phyloP scores from a whole-genome alignment of 148 eudicot species.

The Camellia sinensis region DNA sequence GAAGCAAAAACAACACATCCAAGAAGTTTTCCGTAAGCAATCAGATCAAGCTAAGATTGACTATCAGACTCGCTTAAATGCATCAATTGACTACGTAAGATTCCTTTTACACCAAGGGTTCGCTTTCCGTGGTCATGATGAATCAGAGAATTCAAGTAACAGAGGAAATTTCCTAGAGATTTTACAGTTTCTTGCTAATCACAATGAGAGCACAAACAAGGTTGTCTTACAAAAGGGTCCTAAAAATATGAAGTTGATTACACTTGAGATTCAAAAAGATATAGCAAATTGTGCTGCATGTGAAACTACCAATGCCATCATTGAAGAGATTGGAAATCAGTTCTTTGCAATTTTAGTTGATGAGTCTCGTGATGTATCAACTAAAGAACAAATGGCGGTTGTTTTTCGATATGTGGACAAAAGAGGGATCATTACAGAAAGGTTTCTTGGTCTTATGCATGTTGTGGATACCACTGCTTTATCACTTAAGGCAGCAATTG shows the following conservation, averaged over 20 bases:
- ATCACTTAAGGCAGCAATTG: slow-evolving; percentile 9
- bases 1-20: too few species aligned
- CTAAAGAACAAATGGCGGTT: neutral
- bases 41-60: neutral
- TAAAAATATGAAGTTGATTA: too few species aligned
- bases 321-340: neutral
- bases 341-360: neutral
- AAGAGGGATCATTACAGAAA: neutral
- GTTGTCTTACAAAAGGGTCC: too few species aligned
- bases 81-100: slow-evolving; percentile 10
- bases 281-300: neutral
- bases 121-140: neutral
- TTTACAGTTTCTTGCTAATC: slow-evolving; percentile 2
- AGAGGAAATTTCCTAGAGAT: neutral
- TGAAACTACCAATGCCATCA: neutral
- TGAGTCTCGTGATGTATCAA: neutral
- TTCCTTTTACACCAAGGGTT: neutral
- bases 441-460: slow-evolving; percentile 11
- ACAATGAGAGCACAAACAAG: neutral
- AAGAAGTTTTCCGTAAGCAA: neutral
- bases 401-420: neutral
- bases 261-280: too few species aligned
- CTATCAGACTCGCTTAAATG: slow-evolving; percentile 10
- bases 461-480: slow-evolving; percentile 6
- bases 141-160: neutral